Evolutionary conservation across 768 basidiomycete species (phyloP).

Genomic region (Pulveroboletus sp.): DNA sequence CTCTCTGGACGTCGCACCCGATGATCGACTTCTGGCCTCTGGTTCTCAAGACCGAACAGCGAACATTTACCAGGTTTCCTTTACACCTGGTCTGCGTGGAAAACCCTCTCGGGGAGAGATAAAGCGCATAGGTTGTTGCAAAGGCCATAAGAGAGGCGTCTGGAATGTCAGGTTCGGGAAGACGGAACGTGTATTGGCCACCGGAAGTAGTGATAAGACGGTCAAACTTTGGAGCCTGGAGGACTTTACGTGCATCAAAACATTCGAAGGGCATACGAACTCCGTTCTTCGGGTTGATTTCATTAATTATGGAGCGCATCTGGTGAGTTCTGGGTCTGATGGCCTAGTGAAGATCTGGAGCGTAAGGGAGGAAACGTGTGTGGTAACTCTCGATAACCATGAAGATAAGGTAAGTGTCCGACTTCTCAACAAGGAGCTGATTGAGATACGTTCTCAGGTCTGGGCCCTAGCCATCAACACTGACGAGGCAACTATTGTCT

Average conservation of each 20-base stretch:
- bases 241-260: constrained; percentile 90
- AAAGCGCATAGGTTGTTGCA: constrained; percentile 78
- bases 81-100: constrained; percentile 37
- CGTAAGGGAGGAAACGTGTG: constrained; percentile 81
- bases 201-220: constrained; percentile 93
- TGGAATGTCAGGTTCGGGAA: constrained; percentile 91
- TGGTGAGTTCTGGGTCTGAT: constrained; percentile 89
- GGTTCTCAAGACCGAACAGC: constrained; percentile 96
- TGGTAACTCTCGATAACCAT: constrained; percentile 90
- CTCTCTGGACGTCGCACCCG: constrained; percentile 86
- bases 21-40: constrained; percentile 83
- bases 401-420: constrained; percentile 78
- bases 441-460: constrained; percentile 50
- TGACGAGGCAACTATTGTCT: constrained; percentile 83
- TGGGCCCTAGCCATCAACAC: constrained; percentile 87
- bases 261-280: constrained; percentile 97
- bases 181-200: constrained; percentile 80
- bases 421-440: not conserved
- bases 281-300: constrained; percentile 94
- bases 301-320: constrained; percentile 73
- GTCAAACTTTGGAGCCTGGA: constrained; percentile 92
- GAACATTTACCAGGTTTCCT: constrained; percentile 81
- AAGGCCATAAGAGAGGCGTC: constrained; percentile 94
- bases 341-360: constrained; percentile 97
- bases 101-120: constrained; percentile 62